These are phyloP conservation scores for Daldinia loculata DNA, from an alignment of 495 filamentous ascomycete species.

Conservation along the genomic window DNA sequence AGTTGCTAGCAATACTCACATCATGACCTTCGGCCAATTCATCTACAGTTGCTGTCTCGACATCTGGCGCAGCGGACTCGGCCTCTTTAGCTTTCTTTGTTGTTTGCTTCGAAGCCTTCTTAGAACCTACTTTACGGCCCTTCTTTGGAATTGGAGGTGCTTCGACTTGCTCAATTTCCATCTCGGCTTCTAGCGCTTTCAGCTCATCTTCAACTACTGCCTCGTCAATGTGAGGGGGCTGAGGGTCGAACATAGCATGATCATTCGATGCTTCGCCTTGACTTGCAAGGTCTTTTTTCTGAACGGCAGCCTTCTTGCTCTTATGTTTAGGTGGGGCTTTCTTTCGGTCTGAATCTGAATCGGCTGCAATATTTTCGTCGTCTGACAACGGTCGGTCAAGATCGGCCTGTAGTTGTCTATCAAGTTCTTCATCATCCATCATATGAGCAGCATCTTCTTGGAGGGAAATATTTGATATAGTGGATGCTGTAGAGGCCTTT, in stretches of 20 bases:
- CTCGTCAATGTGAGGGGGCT: conserved; percentile 54
- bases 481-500: conserved; percentile 61
- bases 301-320: conserved; percentile 44
- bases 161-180: conserved; percentile 44
- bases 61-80: conserved; percentile 44
- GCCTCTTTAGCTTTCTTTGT: conserved; percentile 56
- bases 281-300: conserved; percentile 2
- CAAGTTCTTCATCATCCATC: conserved; percentile 71
- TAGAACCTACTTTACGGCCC: conserved; percentile 54
- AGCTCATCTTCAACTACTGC: conserved; percentile 56
- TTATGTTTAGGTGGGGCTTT: conserved; percentile 48
- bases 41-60: conserved; percentile 45
- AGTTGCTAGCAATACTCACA: conserved; percentile 52
- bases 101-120: conserved; percentile 55
- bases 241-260: conserved; percentile 57
- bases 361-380: conserved; percentile 56
- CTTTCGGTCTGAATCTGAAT: conserved; percentile 50
- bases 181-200: conserved; percentile 57
- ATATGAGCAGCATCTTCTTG: conserved; percentile 49
- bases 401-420: conserved; percentile 73
- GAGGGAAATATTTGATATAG: conserved; percentile 50
- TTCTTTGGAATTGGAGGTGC: conserved; percentile 52
- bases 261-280: conserved; percentile 39
- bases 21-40: conserved; percentile 52
- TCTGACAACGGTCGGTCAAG: conserved; percentile 67